These are phyloP conservation scores for Podila minutissima DNA, from an alignment of 192 early-diverging fungal genomes.

Conservation along the genomic window DNA sequence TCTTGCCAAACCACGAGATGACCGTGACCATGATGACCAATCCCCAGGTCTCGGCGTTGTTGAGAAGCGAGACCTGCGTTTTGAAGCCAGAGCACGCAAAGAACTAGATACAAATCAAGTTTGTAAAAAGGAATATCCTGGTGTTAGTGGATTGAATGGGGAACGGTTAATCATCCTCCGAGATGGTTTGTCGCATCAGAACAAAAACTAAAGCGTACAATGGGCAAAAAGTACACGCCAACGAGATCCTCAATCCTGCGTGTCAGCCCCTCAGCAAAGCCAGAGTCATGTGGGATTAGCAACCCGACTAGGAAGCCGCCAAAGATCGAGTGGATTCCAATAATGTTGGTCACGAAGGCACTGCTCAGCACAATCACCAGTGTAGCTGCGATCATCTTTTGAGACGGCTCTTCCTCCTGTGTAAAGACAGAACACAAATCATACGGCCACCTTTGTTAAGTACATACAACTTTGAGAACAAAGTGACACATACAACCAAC, in stretches of 20 bases:
- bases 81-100: slow-evolving; percentile 92
- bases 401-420: slow-evolving; percentile 64
- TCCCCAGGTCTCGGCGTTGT: slow-evolving; percentile 79
- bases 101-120: slow-evolving; percentile 59
- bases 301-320: slow-evolving; percentile 89
- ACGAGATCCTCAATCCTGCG: slow-evolving; percentile 93
- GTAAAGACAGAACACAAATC: slow-evolving; percentile 3
- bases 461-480: background rate
- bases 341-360: slow-evolving; percentile 81
- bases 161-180: background rate
- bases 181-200: background rate
- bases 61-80: slow-evolving; percentile 76
- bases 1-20: slow-evolving; percentile 82
- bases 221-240: slow-evolving; percentile 83
- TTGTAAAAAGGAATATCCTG: background rate
- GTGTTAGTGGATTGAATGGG: background rate
- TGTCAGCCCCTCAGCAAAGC: slow-evolving; percentile 83
- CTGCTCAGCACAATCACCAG: slow-evolving; percentile 76
- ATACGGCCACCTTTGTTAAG: background rate
- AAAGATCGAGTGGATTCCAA: slow-evolving; percentile 92
- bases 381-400: slow-evolving; percentile 70
- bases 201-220: slow-evolving; percentile 56
- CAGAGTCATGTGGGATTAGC: slow-evolving; percentile 84
- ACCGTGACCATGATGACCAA: slow-evolving; percentile 75
- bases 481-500: background rate